Conservation (phyloP, 108 stramenopile genomes). For the Cyclostephanos tholiformis region DNA sequence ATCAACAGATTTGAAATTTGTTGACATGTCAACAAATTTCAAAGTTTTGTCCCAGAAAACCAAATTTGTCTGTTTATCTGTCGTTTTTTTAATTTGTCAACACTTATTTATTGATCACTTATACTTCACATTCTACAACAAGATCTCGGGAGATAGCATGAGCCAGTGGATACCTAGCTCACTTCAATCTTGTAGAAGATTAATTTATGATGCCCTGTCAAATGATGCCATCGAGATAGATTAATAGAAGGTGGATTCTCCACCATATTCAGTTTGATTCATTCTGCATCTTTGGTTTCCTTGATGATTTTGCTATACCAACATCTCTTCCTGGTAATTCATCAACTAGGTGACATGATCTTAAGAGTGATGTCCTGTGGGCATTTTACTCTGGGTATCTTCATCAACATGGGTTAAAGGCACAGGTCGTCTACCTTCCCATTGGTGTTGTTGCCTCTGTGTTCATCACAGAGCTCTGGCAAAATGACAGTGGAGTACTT, state of each 20-base stretch:
- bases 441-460: slow-evolving; percentile 16
- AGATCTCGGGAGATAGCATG: slow-evolving; percentile 22
- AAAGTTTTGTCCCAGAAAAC: too few species aligned
- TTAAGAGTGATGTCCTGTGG: slow-evolving; percentile 24
- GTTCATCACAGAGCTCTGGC: slow-evolving; percentile 5
- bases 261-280: slow-evolving; percentile 17
- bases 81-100: too few species aligned
- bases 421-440: too few species aligned
- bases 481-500: slow-evolving; percentile 19
- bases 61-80: too few species aligned
- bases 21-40: too few species aligned
- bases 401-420: slow-evolving; percentile 15
- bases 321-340: slow-evolving; percentile 6
- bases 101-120: slow-evolving; percentile 10
- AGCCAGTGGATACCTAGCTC: slow-evolving; percentile 22
- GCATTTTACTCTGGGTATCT: slow-evolving; percentile 38
- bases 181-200: background rate
- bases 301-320: slow-evolving; percentile 14
- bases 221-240: background rate
- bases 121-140: too few species aligned
- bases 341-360: background rate
- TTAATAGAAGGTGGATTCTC: background rate
- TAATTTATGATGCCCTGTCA: too few species aligned
- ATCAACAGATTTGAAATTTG: too few species aligned
- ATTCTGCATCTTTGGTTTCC: slow-evolving; percentile 15